Conservation (phyloP, 1,284 basidiomycete genomes). For the Cryptococcus floricola region DNA sequence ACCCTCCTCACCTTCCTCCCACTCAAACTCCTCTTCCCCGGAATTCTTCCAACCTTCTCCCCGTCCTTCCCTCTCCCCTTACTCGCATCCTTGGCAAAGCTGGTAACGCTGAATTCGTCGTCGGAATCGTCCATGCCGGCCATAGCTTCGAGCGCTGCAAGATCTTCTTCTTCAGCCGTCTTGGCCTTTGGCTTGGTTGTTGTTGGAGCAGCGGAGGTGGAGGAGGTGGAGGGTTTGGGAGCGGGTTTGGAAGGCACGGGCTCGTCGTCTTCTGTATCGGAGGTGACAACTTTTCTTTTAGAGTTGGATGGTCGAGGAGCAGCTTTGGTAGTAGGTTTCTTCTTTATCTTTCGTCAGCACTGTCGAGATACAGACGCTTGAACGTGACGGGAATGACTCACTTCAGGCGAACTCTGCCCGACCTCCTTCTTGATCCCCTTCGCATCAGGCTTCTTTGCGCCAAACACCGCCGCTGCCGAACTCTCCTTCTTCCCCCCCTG, state of each 20-base stretch:
- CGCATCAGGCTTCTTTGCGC: no score
- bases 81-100: conserved; percentile 7
- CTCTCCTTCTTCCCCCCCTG: conserved; percentile 6
- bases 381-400: no score
- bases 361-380: no score
- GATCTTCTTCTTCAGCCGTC: conserved; percentile 34
- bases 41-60: background rate
- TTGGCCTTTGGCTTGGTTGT: conserved; percentile 31
- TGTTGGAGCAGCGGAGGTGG: background rate
- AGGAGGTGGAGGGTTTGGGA: background rate
- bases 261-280: conserved; percentile 36
- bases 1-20: conserved; percentile 34
- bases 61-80: conserved; percentile 7
- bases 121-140: conserved; percentile 38
- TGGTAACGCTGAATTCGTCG: conserved; percentile 1
- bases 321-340: background rate
- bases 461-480: no score
- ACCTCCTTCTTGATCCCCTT: conserved; percentile 13
- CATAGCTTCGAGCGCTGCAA: conserved; percentile 46
- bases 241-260: background rate
- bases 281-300: conserved; percentile 31
- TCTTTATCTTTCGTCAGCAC: background rate
- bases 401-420: no score
- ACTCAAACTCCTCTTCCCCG: conserved; percentile 9
- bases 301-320: conserved; percentile 2